These are phyloP conservation scores for Penicillium sp. DNA, from an alignment of 2,329 filamentous ascomycete species.

Conservation along the genomic window DNA sequence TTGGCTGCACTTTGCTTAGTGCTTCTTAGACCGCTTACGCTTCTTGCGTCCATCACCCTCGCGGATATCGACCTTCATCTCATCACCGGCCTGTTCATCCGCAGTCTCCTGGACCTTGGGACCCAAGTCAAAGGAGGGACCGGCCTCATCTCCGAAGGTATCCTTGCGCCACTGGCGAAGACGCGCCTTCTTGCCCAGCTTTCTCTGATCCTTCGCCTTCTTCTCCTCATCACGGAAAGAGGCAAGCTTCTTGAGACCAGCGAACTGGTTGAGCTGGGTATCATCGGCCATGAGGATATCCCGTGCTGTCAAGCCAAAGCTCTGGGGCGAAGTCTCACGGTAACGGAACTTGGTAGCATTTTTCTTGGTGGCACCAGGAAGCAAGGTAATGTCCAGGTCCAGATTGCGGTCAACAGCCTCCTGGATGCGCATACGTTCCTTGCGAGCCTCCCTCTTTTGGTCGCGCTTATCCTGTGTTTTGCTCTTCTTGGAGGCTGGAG, in stretches of 20 bases:
- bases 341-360: conserved; percentile 72
- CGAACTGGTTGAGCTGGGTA: conserved; percentile 81
- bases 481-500: conserved; percentile 51
- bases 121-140: conserved; percentile 38
- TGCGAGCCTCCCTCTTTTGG: conserved; percentile 70
- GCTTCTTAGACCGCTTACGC: conserved; percentile 48
- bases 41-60: conserved; percentile 43
- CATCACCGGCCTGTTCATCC: conserved; percentile 25
- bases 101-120: conserved; percentile 24
- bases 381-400: conserved; percentile 67
- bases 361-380: conserved; percentile 55
- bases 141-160: conserved; percentile 63
- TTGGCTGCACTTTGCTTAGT: conserved; percentile 25
- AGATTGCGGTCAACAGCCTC: conserved; percentile 80
- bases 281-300: conserved; percentile 94
- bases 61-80: conserved; percentile 42
- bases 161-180: conserved; percentile 81
- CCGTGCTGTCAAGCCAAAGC: conserved; percentile 82
- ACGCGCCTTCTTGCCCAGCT: conserved; percentile 86
- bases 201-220: conserved; percentile 86
- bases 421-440: conserved; percentile 81
- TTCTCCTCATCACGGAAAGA: conserved; percentile 84
- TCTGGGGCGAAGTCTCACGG: conserved; percentile 86
- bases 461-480: conserved; percentile 53
- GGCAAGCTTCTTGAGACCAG: conserved; percentile 91